Evolutionary conservation across 495 filamentous ascomycete genomes (phyloP), one percentile per base, ranked within the genome.

Genomic region (Lepraria neglecta): DNA sequence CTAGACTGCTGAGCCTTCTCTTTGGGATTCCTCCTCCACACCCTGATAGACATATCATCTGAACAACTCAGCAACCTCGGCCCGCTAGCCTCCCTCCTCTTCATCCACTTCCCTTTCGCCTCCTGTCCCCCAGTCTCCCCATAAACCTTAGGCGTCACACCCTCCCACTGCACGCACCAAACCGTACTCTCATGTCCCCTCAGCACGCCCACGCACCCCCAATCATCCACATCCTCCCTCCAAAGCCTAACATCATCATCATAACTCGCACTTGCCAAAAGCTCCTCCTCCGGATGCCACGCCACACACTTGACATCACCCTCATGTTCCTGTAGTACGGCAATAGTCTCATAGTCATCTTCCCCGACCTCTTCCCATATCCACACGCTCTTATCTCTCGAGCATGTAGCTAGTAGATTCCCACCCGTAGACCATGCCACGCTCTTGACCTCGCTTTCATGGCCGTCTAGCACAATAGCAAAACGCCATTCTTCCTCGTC

Each of bases 291-390:
- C 3, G 91, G 89, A 69, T 94, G 88, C 94, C 94, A 98, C 0
- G 84, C 80, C 5, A 98, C 90, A 59, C 84, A 89, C 70, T 98
- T 98, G 43, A 98, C 92, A 71, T 98, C 94, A 15, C 87, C 92
- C 31, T 87, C 88, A 69, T 98, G 94, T 73, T 97, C 94, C 72
- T 86, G 87, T 72, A 97, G 78, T 59, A 98, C 92, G 0, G 92
- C 92, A 6, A 97, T 83, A 7, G 94, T 97, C 82, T 98, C 94
- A 70, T 89, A 97, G 63, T 96, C 92, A 69, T 96, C 92, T 31
- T 92, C 91, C 7, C 84, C 88, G 42, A 97, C 80, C 69, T 96
- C 92, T 72, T 98, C 94, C 94, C 94, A 98, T 54, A 98, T 87
- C 94, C 94, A 98, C n/a, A 98, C 89, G 27, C 83, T 87, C 75